Conservation (phyloP, 805 yeast species). For the Myxozyma vanderwaltii region DNA sequence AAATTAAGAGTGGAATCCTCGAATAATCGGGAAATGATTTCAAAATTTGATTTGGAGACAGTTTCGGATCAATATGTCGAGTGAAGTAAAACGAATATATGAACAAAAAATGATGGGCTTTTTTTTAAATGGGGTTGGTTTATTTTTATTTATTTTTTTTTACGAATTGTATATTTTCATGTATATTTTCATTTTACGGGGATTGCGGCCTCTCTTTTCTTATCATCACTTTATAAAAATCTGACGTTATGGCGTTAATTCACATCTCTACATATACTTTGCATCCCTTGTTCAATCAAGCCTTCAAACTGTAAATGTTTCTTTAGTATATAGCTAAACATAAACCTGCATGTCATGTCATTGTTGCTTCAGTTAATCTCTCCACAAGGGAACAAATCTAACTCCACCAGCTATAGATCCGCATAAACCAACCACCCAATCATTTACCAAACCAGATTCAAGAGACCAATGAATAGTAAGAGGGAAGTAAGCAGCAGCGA, state of each 20-base stretch:
- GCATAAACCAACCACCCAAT: slow-evolving; percentile 44
- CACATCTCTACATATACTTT: neutral
- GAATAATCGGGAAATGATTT: slow-evolving; percentile 16
- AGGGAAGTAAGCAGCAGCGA: slow-evolving; percentile 48
- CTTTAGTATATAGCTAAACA: neutral
- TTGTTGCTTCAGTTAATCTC: neutral
- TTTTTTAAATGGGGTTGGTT: neutral
- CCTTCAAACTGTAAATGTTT: too few relatives aligned
- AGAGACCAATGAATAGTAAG: slow-evolving; percentile 49
- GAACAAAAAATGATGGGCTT: neutral
- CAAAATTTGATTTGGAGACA: slow-evolving; percentile 26
- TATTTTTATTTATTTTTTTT: too few relatives aligned
- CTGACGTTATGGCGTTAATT: neutral
- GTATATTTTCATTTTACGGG: neutral
- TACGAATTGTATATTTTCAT: too few relatives aligned
- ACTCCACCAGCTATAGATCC: slow-evolving; percentile 44
- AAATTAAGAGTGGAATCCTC: slow-evolving; percentile 48
- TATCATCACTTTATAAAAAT: neutral
- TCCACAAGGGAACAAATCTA: slow-evolving; percentile 35
- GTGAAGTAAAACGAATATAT: neutral
- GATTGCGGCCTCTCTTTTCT: neutral
- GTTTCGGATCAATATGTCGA: neutral
- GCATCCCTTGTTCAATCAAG: too few relatives aligned
- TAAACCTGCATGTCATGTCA: neutral
- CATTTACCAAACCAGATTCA: slow-evolving; percentile 41